Percentiles rank a stretch among this genome's conserved stretches.
These are phyloP conservation scores for Ogataea paraovalis DNA, from an alignment of 805 yeast genomes.

Conservation along the genomic window DNA sequence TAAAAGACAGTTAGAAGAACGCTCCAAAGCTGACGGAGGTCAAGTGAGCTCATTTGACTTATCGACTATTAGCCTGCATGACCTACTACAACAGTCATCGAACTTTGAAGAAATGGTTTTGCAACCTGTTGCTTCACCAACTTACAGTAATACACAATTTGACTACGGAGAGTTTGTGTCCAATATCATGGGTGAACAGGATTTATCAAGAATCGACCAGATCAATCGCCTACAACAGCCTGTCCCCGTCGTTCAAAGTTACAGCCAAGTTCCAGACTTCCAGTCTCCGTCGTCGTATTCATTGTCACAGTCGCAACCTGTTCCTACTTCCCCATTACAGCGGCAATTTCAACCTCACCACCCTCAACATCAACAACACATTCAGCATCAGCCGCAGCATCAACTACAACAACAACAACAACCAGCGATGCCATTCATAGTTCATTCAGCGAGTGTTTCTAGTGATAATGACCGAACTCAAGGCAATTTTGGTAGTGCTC, in stretches of 20 bases:
- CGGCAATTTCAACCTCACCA: not conserved
- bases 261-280: not conserved
- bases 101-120: not conserved
- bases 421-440: not conserved
- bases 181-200: conserved; percentile 8
- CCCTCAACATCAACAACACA: not conserved
- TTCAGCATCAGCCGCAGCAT: not conserved
- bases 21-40: not conserved
- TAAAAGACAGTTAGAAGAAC: conserved; percentile 6
- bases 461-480: not conserved
- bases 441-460: not conserved
- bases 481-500: not conserved
- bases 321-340: not conserved
- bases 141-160: conserved; percentile 1
- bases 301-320: not conserved
- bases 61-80: not conserved
- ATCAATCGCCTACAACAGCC: conserved; percentile 4
- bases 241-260: not conserved
- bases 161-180: conserved; percentile 5
- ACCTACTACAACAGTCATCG: not conserved
- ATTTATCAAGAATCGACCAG: not conserved
- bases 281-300: not conserved
- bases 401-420: conserved; percentile 1
- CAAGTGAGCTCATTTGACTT: not conserved
- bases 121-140: not conserved